Evolutionary conservation across 139 green algal species (phyloP), one percentile per base, ranked within the genome.

Genomic region (Chlorella sorokiniana): DNA sequence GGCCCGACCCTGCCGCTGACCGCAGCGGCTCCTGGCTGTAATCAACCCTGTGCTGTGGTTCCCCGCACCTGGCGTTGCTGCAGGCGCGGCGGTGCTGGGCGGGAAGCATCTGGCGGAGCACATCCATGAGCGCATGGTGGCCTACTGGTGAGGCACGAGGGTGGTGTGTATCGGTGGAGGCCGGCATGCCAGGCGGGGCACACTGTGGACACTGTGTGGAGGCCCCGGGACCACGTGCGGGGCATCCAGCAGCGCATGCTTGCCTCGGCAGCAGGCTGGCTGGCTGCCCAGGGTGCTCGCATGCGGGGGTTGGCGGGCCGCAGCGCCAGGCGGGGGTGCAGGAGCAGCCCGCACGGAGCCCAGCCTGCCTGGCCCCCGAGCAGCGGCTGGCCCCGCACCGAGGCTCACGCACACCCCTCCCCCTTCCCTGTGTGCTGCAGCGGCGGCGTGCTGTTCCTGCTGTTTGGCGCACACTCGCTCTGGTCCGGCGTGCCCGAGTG

Each of bases 81-180:
- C 73, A 79, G 94, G 93, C 0, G 91, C 92, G 1, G 97, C 97
- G 6, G 97, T 99, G 42, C 61, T 98, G 41, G 97, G 97, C 0
- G 97, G 97, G 6, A 92, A 95, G 38, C 91, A 99, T 69, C 77
- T 99, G 69, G 96, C 96, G 4, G 81, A 91, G 18, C 91, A 96
- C 84, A 97, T 99, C 74, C 92, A 96, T 22, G 96, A 99, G 85
- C 86, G 88, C 38, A 92, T 90, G 1, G 94, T 98, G 10, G 88
- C 86, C 7, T 87, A 52, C 38, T 67, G 37, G 79, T 85, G 71
- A 74, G 76, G 69, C 0, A 2, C 1, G 25, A 18, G 1, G 4
- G 8, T 44, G 7, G 33, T 5, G 37, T 45, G 18, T 63, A 41
- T 6, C 44, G 6, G 35, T 41, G 67, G 14, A 29, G 52, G 9